Evolutionary conservation across 179 eudicot genomes (phyloP).

Genomic region (Silene noctiflora): DNA sequence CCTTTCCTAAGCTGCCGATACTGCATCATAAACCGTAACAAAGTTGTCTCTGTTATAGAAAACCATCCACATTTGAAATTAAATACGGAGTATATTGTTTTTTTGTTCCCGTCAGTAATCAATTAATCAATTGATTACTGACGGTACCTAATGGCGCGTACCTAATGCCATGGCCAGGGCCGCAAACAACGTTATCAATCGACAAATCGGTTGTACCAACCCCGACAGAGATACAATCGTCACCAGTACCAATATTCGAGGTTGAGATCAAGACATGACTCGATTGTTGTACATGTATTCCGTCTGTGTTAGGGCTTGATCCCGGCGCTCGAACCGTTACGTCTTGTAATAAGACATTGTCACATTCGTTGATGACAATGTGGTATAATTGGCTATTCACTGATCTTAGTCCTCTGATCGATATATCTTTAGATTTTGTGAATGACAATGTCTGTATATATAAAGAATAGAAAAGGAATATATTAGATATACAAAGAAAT

Average conservation of each 20-base stretch:
- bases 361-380: constrained; percentile 24
- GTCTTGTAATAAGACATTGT: constrained; percentile 22
- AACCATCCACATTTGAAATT: too few species aligned
- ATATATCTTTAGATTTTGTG: background rate
- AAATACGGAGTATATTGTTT: too few species aligned
- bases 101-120: too few species aligned
- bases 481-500: too few species aligned
- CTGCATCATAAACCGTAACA: constrained; percentile 27
- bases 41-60: too few species aligned
- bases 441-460: background rate
- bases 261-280: constrained; percentile 13
- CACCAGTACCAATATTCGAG: constrained; percentile 24
- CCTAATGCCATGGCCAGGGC: constrained; percentile 36
- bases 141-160: background rate
- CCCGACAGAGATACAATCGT: constrained; percentile 29
- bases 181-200: constrained; percentile 21
- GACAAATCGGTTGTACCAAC: constrained; percentile 17
- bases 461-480: too few species aligned
- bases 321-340: constrained; percentile 16
- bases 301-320: constrained; percentile 28
- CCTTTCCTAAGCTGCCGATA: constrained; percentile 65
- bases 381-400: constrained; percentile 27
- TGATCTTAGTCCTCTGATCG: constrained; percentile 18
- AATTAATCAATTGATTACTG: too few species aligned
- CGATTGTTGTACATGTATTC: constrained; percentile 31